Percentiles rank a stretch among this genome's conserved stretches.
Conservation (phyloP, 2,329 filamentous ascomycete genomes). For the Aspergillus hortae region DNA sequence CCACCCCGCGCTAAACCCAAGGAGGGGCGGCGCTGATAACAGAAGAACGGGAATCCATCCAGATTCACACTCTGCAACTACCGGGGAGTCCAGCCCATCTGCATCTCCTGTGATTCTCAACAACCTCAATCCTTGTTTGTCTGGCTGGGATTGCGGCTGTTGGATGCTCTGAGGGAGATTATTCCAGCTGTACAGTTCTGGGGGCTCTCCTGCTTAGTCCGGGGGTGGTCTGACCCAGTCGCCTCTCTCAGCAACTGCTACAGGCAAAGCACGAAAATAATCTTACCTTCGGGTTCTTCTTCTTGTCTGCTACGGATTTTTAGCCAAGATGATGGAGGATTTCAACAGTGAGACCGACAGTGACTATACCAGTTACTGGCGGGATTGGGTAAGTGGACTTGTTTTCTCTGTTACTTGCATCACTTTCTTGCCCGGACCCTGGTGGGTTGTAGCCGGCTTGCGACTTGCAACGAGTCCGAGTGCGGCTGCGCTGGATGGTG, state of each 20-base stretch:
- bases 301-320: background rate
- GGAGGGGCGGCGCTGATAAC: constrained; percentile 22
- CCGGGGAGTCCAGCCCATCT: constrained; percentile 2
- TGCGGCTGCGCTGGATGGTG: constrained; percentile 8
- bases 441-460: constrained; percentile 7
- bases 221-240: constrained; percentile 15
- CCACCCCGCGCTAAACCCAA: constrained; percentile 27
- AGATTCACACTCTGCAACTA: constrained; percentile 19
- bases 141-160: background rate
- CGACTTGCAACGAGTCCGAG: background rate
- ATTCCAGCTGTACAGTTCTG: constrained; percentile 21
- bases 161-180: constrained; percentile 16
- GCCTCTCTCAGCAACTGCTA: constrained; percentile 21
- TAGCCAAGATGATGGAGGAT: constrained; percentile 71
- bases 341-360: constrained; percentile 97
- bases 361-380: constrained; percentile 99
- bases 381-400: constrained; percentile 83
- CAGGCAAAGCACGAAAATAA: constrained; percentile 19
- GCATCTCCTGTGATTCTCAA: background rate
- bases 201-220: constrained; percentile 14
- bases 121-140: background rate
- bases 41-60: constrained; percentile 12
- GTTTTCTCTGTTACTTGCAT: constrained; percentile 7
- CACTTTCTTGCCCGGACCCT: constrained; percentile 4
- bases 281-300: constrained; percentile 9